These are phyloP conservation scores for Phytophthora ramorum DNA, from an alignment of 352 stramenopile species.

Conservation along the genomic window DNA sequence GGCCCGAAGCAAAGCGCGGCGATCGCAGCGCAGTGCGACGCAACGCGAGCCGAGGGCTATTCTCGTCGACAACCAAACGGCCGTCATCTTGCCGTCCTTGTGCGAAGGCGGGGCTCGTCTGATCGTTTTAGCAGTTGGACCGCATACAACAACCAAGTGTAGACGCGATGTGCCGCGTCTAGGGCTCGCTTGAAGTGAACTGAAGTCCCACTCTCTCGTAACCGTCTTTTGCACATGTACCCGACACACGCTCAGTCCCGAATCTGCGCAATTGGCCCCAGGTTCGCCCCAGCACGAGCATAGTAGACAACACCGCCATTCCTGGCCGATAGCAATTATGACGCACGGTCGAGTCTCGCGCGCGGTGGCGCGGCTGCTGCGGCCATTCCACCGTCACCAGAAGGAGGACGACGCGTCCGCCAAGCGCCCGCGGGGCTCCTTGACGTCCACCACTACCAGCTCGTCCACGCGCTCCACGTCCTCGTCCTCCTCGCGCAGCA, in stretches of 20 bases:
- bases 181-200: constrained; percentile 27
- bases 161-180: constrained; percentile 8
- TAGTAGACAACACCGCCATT: not conserved
- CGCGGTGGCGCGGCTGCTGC: constrained; percentile 46
- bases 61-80: constrained; percentile 1
- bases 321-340: constrained; percentile 7
- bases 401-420: constrained; percentile 8
- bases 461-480: constrained; percentile 41
- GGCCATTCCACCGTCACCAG: constrained; percentile 46
- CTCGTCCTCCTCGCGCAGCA: constrained; percentile 34
- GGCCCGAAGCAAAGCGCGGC: not conserved
- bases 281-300: not conserved
- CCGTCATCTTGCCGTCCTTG: constrained; percentile 25
- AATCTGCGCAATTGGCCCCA: constrained; percentile 22
- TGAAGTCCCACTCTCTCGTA: constrained; percentile 23
- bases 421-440: constrained; percentile 24
- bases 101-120: constrained; percentile 16
- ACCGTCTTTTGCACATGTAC: constrained; percentile 7
- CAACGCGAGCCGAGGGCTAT: constrained; percentile 4
- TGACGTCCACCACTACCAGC: constrained; percentile 22
- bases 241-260: constrained; percentile 18
- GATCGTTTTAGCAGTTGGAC: constrained; percentile 15
- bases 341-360: constrained; percentile 47
- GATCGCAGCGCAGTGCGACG: not conserved
- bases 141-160: constrained; percentile 18